A percentile compares a stretch with the other conserved stretches of the same genome.
These are phyloP conservation scores for Coniochaeta pulveracea DNA, from an alignment of 2,329 filamentous ascomycete genomes.

Conservation along the genomic window DNA sequence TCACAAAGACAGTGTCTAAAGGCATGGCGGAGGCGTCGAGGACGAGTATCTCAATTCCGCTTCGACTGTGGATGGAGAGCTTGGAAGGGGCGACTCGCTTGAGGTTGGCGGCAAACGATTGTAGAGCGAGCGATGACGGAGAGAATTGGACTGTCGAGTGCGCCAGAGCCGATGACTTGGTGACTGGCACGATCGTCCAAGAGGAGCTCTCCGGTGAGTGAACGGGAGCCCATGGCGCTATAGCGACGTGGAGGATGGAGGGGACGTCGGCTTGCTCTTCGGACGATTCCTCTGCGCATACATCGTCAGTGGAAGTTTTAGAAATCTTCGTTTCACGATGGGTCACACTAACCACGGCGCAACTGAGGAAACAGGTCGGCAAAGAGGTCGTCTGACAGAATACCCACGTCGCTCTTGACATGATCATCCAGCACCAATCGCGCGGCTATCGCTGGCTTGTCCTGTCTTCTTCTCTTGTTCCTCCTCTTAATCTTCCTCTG, in stretches of 20 bases:
- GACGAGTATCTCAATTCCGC: constrained; percentile 73
- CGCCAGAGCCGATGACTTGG: constrained; percentile 50
- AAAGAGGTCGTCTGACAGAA: constrained; percentile 79
- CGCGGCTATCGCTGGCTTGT: constrained; percentile 68
- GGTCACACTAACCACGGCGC: constrained; percentile 33
- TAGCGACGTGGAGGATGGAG: constrained; percentile 52
- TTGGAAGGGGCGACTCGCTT: constrained; percentile 67
- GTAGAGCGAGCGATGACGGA: constrained; percentile 58
- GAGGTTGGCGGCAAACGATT: constrained; percentile 65
- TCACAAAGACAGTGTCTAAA: constrained; percentile 79
- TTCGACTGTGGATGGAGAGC: constrained; percentile 58
- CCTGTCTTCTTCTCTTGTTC: constrained; percentile 43
- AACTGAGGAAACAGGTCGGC: constrained; percentile 64
- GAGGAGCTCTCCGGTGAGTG: constrained; percentile 46
- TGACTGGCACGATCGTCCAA: constrained; percentile 81
- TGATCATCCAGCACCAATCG: constrained; percentile 76
- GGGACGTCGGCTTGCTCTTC: constrained; percentile 18
- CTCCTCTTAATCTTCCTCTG: constrained; percentile 27
- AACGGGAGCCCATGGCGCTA: constrained; percentile 61
- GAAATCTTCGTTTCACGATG: constrained; percentile 7
- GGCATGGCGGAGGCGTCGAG: constrained; percentile 70
- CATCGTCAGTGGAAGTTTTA: constrained; percentile 14
- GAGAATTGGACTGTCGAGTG: constrained; percentile 74
- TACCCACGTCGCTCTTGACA: constrained; percentile 73
- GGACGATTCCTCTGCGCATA: constrained; percentile 10